A percentile compares a stretch with the other conserved stretches of the same genome.
phyloP scores from a whole-genome alignment of 495 filamentous ascomycete species.

The Aspergillus bertholletiae region DNA sequence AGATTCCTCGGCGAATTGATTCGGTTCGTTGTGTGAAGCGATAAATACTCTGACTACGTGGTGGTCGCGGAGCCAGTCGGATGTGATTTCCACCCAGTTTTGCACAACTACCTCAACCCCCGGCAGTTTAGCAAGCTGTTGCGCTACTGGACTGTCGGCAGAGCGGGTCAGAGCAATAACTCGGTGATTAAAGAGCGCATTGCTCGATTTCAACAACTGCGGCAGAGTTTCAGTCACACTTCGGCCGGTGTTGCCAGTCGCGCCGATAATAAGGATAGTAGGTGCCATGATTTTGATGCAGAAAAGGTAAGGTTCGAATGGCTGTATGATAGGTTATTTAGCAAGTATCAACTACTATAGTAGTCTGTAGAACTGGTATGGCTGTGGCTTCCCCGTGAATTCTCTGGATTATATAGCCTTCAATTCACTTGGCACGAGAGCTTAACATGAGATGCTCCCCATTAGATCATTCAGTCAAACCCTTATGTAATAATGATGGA shows the following conservation, averaged over 20 bases:
- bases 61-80: slow-evolving; percentile 40
- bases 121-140: slow-evolving; percentile 31
- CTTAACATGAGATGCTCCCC: too few relatives aligned
- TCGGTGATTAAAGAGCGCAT: slow-evolving; percentile 22
- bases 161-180: slow-evolving; percentile 41
- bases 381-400: background rate
- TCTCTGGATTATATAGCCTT: background rate
- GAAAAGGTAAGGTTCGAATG: background rate
- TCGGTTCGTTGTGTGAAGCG: slow-evolving; percentile 35
- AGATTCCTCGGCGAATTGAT: slow-evolving; percentile 42
- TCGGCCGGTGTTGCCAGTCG: slow-evolving; percentile 40
- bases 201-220: slow-evolving; percentile 25
- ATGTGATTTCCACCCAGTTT: slow-evolving; percentile 39
- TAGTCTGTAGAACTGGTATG: background rate
- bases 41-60: slow-evolving; percentile 39
- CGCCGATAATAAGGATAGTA: slow-evolving; percentile 29
- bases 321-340: background rate
- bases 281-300: slow-evolving; percentile 11
- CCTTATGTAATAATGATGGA: too few relatives aligned
- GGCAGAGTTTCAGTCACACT: slow-evolving; percentile 30
- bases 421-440: too few relatives aligned
- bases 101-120: slow-evolving; percentile 39
- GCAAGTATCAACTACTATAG: background rate
- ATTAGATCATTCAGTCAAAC: too few relatives aligned
- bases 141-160: slow-evolving; percentile 22